Evolutionary conservation across 495 filamentous ascomycete genomes (phyloP), one percentile per base, ranked within the genome.

Genomic region (Talaromyces trachyspermus): DNA sequence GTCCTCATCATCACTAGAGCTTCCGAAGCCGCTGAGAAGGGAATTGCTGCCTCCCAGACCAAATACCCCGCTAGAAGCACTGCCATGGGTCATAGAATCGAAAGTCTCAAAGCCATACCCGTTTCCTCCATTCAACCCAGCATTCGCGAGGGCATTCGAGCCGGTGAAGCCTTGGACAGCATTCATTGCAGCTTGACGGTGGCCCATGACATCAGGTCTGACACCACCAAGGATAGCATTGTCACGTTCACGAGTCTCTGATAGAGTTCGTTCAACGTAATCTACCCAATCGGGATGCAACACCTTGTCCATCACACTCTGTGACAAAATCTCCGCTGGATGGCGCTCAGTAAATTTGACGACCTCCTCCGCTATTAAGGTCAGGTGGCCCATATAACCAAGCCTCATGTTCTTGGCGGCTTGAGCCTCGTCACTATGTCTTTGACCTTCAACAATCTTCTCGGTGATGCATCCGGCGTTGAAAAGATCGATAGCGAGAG

Each of bases 211-310:
- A 50, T 96, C 92, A 1, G 92, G 92, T 32, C 91, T 81, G 4
- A 97, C 89, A 9, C 92, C 92, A 32, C 92, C 92, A n/a, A 99
- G 83, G 40, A 99, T 94, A 7, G 92, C 92, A 64, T 99, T 99
- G 55, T 99, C 92, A 33, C 92, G 84, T 64, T 97, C 91, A 15
- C 94, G 70, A 0, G 92, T 99, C 63, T 95, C 92, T 1, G 91
- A 87, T 17, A 99, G 74, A 0, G 89, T 89, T 36, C 89, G 85
- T 62, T 96, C 92, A 29, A 99, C 94, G 54, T 97, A 99, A 43
- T 89, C 84, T 43, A 91, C 85, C 92, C 92, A 99, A 43, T 88
- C 80, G 15, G 79, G 77, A 52, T 86, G 83, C 70, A 89, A 83
- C 17, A 96, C 89, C 51, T 84, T 88, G 46, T 96, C 86, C 56